Percentiles rank a stretch among this genome's conserved stretches.
These are phyloP conservation scores for Trichosanthes truncata DNA, from an alignment of 306 rosid genomes.

Conservation along the genomic window DNA sequence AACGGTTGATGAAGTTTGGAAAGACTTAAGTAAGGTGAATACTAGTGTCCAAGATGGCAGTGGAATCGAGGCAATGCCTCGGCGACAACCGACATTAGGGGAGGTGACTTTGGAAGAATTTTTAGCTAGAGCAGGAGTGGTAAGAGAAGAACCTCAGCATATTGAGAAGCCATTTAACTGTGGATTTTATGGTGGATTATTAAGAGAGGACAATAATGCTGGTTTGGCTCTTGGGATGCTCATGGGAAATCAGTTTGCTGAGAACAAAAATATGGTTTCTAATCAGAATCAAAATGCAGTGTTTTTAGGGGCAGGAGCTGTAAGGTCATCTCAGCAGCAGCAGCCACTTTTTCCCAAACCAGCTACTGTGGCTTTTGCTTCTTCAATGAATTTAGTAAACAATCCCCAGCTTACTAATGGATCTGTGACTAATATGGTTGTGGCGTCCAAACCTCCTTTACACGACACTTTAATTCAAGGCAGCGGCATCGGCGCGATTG, in stretches of 20 bases:
- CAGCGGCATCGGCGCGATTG: slow-evolving; percentile 35
- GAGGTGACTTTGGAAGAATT: slow-evolving; percentile 92
- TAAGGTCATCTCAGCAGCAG: slow-evolving; percentile 35
- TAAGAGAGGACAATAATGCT: slow-evolving; percentile 27
- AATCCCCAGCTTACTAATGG: slow-evolving; percentile 44
- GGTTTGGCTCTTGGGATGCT: slow-evolving; percentile 34
- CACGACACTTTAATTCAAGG: slow-evolving; percentile 32
- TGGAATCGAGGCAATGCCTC: slow-evolving; percentile 31
- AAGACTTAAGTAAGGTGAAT: slow-evolving; percentile 46
- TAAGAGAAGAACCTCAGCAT: slow-evolving; percentile 58
- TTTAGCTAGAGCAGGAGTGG: slow-evolving; percentile 83
- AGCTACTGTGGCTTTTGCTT: slow-evolving; percentile 42
- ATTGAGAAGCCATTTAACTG: slow-evolving; percentile 30
- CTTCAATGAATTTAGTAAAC: slow-evolving; percentile 38
- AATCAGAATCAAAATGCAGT: slow-evolving; percentile 35
- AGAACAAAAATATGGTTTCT: slow-evolving; percentile 29
- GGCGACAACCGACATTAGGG: slow-evolving; percentile 73
- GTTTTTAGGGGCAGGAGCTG: slow-evolving; percentile 25
- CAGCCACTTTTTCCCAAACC: slow-evolving; percentile 73
- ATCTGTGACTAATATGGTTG: slow-evolving; percentile 33
- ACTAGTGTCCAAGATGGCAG: slow-evolving; percentile 20
- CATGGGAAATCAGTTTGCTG: slow-evolving; percentile 30
- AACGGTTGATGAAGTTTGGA: slow-evolving; percentile 96
- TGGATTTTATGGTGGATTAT: slow-evolving; percentile 46
- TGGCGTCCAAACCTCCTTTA: slow-evolving; percentile 40